Evolutionary conservation across 805 yeast species (phyloP).

Genomic region (Candida hungchunana): DNA sequence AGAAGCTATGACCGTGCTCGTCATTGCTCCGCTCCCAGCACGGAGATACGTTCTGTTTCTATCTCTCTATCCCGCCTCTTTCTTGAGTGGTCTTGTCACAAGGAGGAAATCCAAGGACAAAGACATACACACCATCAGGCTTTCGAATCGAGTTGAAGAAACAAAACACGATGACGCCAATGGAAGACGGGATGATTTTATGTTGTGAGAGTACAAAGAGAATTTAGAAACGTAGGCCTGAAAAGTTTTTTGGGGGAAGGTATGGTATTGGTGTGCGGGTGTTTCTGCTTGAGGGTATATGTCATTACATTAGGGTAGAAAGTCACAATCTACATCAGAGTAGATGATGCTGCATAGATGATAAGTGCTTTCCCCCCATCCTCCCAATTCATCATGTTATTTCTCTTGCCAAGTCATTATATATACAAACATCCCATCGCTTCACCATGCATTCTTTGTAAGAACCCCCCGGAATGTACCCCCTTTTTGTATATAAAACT

Average conservation of each 20-base stretch:
- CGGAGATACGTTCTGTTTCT: constrained; percentile 19
- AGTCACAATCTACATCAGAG: too few relatives aligned
- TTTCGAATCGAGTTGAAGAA: constrained; percentile 1
- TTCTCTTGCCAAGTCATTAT: too few relatives aligned
- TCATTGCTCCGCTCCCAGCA: constrained; percentile 20
- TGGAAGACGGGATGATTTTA: constrained; percentile 2
- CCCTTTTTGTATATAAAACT: too few relatives aligned
- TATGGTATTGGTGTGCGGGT: not conserved
- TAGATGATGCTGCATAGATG: too few relatives aligned
- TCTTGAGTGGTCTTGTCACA: not conserved
- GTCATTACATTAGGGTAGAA: too few relatives aligned
- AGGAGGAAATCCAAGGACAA: constrained; percentile 4
- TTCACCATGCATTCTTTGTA: too few relatives aligned
- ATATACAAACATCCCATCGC: too few relatives aligned
- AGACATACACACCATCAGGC: constrained; percentile 1
- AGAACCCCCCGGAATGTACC: too few relatives aligned
- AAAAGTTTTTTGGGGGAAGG: not conserved
- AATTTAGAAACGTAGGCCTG: not conserved
- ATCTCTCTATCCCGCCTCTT: constrained; percentile 9
- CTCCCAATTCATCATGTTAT: too few relatives aligned
- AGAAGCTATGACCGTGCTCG: constrained; percentile 21
- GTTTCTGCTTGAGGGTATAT: not conserved
- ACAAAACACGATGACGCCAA: constrained; percentile 3
- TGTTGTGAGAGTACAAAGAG: too few relatives aligned
- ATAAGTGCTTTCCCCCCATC: too few relatives aligned